These are phyloP conservation scores for Amanita muscaria DNA, from an alignment of 768 basidiomycete genomes.

Conservation along the genomic window DNA sequence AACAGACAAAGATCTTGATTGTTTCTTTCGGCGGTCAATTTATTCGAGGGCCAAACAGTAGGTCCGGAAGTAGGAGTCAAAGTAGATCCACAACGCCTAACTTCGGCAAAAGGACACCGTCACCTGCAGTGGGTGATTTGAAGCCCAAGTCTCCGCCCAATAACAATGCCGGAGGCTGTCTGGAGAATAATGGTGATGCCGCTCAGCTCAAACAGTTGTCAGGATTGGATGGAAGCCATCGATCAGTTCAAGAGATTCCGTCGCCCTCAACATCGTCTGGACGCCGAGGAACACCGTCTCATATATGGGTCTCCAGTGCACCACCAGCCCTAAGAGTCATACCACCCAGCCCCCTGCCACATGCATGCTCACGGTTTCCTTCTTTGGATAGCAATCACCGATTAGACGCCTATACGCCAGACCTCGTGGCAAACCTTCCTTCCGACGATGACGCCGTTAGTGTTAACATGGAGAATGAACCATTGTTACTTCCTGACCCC, in stretches of 20 bases:
- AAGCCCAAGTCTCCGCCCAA: neutral
- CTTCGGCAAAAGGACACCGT: neutral
- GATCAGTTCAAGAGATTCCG: no score
- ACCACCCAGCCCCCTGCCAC: conserved; percentile 8
- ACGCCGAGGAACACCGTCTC: conserved; percentile 41
- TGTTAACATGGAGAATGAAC: conserved; percentile 20
- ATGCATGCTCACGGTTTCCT: neutral
- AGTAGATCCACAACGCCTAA: conserved; percentile 22
- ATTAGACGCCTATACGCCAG: conserved; percentile 6
- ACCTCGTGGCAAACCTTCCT: neutral
- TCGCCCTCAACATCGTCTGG: conserved; percentile 18
- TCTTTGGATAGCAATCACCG: conserved; percentile 7
- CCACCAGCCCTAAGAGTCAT: conserved; percentile 38
- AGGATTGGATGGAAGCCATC: conserved; percentile 11
- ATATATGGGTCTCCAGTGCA: conserved; percentile 51
- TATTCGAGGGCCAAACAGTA: conserved; percentile 49
- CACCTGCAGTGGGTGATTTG: neutral
- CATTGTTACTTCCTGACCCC: conserved; percentile 49
- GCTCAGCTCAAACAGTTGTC: no score
- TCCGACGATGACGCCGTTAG: conserved; percentile 4
- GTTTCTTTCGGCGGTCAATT: conserved; percentile 79
- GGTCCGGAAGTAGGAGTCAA: conserved; percentile 27
- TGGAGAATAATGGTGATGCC: neutral
- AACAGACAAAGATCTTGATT: conserved; percentile 51
- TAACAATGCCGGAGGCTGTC: neutral